A percentile compares a stretch with the other conserved stretches of the same genome.
Evolutionary conservation across 1,284 basidiomycete species (phyloP).

Genomic region (Gomphus sp.): DNA sequence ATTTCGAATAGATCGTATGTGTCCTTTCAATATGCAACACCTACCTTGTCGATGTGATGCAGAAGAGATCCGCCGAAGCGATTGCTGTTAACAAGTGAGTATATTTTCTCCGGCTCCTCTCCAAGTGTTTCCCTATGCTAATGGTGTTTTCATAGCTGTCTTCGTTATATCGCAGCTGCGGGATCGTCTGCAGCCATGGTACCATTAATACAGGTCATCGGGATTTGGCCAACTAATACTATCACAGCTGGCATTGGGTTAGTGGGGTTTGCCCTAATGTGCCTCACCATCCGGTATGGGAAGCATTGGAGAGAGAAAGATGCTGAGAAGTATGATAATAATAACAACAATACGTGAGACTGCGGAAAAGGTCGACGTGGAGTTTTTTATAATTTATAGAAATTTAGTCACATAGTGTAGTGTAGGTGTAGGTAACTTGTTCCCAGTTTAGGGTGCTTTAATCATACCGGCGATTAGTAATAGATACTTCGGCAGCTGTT

Average conservation of each 20-base stretch:
- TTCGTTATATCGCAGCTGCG: conserved; percentile 11
- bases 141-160: conserved; percentile 2
- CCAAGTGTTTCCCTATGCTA: background rate
- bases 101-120: background rate
- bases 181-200: conserved; percentile 12
- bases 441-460: too few relatives aligned
- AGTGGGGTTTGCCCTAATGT: conserved; percentile 5
- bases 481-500: too few relatives aligned
- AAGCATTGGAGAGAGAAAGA: background rate
- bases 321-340: background rate
- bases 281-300: conserved; percentile 1
- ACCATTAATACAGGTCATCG: conserved; percentile 11
- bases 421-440: too few relatives aligned
- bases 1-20: background rate
- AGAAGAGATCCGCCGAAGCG: conserved; percentile 7
- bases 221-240: conserved; percentile 11
- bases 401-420: too few relatives aligned
- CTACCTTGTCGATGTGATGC: conserved; percentile 11
- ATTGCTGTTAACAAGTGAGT: conserved; percentile 12
- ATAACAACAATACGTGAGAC: background rate
- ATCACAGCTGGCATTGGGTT: conserved; percentile 9
- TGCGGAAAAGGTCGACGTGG: background rate
- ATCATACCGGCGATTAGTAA: too few relatives aligned
- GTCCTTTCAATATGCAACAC: conserved; percentile 11
- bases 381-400: too few relatives aligned